phyloP scores from a whole-genome alignment of 1,284 basidiomycete genomes.

The Cerioporus squamosus region DNA sequence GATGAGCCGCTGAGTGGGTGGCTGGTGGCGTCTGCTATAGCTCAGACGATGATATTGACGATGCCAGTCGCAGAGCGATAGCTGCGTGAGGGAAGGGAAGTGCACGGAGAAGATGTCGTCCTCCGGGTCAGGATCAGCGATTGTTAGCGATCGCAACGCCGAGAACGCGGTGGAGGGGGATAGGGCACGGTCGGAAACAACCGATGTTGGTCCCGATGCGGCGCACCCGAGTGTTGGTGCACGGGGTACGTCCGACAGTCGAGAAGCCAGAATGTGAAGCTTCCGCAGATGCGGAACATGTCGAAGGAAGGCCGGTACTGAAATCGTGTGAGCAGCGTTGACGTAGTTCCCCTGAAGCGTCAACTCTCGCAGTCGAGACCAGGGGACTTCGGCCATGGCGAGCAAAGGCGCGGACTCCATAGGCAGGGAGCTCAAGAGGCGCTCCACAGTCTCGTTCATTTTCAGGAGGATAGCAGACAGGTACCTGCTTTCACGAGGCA shows the following conservation, averaged over 20 bases:
- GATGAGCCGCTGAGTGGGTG: too few relatives aligned
- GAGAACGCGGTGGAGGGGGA: neutral
- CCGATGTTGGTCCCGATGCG: neutral
- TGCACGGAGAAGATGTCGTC: neutral
- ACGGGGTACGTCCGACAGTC: neutral
- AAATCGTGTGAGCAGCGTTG: too few relatives aligned
- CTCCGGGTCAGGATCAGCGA: slow-evolving; percentile 1
- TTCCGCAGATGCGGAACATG: neutral
- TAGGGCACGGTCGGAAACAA: too few relatives aligned
- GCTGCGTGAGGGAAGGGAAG: neutral
- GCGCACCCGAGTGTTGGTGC: neutral
- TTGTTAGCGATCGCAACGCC: neutral
- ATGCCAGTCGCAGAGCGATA: slow-evolving; percentile 4
- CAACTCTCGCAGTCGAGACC: neutral
- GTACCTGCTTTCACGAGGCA: too few relatives aligned
- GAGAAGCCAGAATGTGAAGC: neutral
- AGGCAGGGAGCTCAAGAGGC: neutral
- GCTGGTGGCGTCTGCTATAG: too few relatives aligned
- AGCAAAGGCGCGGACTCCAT: neutral
- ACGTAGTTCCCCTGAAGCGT: neutral
- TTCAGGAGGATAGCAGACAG: too few relatives aligned
- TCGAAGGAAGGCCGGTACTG: too few relatives aligned
- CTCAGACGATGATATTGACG: neutral
- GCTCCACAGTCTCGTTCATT: too few relatives aligned
- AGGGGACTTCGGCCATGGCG: neutral